phyloP scores from a whole-genome alignment of 768 basidiomycete species.

The Lentinula detonsa region DNA sequence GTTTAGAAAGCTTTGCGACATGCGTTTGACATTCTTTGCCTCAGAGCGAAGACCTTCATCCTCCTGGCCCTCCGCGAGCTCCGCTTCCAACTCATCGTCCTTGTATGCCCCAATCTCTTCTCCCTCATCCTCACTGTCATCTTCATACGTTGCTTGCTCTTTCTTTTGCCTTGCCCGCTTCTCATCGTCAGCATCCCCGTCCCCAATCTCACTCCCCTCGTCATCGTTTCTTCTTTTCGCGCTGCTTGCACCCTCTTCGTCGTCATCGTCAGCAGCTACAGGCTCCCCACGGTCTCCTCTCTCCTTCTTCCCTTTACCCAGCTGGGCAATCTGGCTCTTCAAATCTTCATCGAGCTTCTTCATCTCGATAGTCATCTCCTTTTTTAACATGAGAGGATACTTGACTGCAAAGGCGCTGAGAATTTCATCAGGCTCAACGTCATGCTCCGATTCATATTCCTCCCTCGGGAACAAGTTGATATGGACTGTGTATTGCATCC shows the following conservation, averaged over 20 bases:
- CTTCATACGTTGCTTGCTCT: slow-evolving; percentile 73
- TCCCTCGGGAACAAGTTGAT: slow-evolving; percentile 81
- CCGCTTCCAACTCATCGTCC: slow-evolving; percentile 57
- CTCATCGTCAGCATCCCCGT: slow-evolving; percentile 76
- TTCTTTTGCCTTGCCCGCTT: slow-evolving; percentile 68
- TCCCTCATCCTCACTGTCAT: slow-evolving; percentile 51
- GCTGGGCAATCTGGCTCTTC: slow-evolving; percentile 69
- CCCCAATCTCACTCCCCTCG: slow-evolving; percentile 70
- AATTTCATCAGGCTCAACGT: slow-evolving; percentile 66
- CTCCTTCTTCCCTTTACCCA: slow-evolving; percentile 73
- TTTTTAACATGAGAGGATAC: slow-evolving; percentile 78
- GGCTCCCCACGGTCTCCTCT: slow-evolving; percentile 41
- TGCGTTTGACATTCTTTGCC: slow-evolving; percentile 18
- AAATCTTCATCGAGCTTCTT: slow-evolving; percentile 77
- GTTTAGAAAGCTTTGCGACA: slow-evolving; percentile 27
- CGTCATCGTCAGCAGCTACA: slow-evolving; percentile 45
- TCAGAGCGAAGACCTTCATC: slow-evolving; percentile 22
- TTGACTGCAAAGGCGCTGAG: slow-evolving; percentile 62
- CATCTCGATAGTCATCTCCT: slow-evolving; percentile 82
- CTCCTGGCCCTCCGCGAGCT: slow-evolving; percentile 48
- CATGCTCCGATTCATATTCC: slow-evolving; percentile 83
- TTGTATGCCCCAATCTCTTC: slow-evolving; percentile 42
- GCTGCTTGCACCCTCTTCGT: slow-evolving; percentile 27
- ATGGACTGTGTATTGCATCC: slow-evolving; percentile 73
- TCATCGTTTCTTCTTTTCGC: slow-evolving; percentile 44